Evolutionary conservation across 2,329 filamentous ascomycete genomes (phyloP), one percentile per base, ranked within the genome.

Genomic region (Calonectria ilicicola): DNA sequence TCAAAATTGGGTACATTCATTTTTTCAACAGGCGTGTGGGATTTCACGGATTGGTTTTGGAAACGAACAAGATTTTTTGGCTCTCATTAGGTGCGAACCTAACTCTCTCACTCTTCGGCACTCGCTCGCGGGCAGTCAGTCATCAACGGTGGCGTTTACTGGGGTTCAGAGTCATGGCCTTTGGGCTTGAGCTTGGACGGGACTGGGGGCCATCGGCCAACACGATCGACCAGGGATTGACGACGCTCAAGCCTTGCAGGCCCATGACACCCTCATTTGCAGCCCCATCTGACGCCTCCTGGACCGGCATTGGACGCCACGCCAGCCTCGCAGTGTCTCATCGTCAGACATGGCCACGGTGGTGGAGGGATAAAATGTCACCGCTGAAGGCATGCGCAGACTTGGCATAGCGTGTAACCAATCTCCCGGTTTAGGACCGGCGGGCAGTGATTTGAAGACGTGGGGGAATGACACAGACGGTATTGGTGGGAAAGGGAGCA

Each of bases 71-170:
- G 76, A 44, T 75, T 71, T 76, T 74, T 73, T 69, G 65, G 72
- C 66, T 78, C 65, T 74, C 70, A 32, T 32, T 79, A 49, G 78
- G 78, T 79, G 78, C 78, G 74, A 80, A 79, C 78, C 78, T 73
- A 70, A 60, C 70, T 75, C 70, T 65, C 46, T 46, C 46, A 51
- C 27, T 35, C n/a, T 47, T n/a, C 56, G 35, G 46, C 58, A 62
- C 62, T 71, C 67, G 49, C 47, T 72, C 53, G 29, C 53, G 38
- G 53, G 53, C 29, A 58, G 26, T 44, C 42, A 70, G 38, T 60
- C 58, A 58, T 67, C 67, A 63, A 65, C 56, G 63, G 60, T 46
- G 56, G 49, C 69, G 40, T 60, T 27, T 46, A 42, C 68, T 56
- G 67, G 67, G 68, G 56, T 38, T 47, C 27, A 56, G 38, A 58